phyloP scores from a whole-genome alignment of 2,329 filamentous ascomycete genomes.

The Leptographium galeiforme region DNA sequence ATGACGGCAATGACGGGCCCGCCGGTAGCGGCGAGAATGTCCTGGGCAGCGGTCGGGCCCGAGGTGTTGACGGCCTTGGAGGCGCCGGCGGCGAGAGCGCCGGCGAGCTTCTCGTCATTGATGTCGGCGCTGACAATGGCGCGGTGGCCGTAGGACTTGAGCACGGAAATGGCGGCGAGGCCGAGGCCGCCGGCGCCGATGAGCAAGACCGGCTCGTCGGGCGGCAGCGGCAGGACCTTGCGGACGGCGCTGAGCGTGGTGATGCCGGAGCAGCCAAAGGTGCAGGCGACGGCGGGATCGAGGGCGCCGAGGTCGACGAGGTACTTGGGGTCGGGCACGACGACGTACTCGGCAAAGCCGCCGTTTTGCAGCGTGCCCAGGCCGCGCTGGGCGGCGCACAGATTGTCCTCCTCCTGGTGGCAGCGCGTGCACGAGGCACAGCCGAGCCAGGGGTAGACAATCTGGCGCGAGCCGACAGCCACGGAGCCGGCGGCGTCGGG shows the following conservation, averaged over 20 bases:
- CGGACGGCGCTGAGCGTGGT: conserved; percentile 5
- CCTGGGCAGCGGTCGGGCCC: conserved; percentile 6
- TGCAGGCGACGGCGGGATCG: conserved; percentile 5
- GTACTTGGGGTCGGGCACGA: conserved; percentile 6
- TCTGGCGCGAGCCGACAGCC: conserved; percentile 1
- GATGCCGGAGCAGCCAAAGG: conserved; percentile 7
- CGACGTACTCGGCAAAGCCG: conserved; percentile 6
- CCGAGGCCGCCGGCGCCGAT: conserved; percentile 6
- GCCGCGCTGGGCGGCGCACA: conserved; percentile 4
- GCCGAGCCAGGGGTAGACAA: conserved; percentile 7
- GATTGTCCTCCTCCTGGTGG: conserved; percentile 5
- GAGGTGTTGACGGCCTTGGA: conserved; percentile 10
- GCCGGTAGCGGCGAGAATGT: conserved; percentile 10
- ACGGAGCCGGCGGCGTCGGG: background rate
- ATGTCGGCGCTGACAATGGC: conserved; percentile 4
- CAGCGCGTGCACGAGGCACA: conserved; percentile 5
- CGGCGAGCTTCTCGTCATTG: conserved; percentile 3
- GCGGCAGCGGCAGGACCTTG: conserved; percentile 5
- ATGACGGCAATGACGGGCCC: conserved; percentile 4
- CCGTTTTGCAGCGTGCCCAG: conserved; percentile 5
- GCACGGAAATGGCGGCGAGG: conserved; percentile 3
- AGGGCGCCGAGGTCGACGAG: conserved; percentile 3
- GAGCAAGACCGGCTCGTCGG: conserved; percentile 3
- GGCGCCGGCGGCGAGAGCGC: conserved; percentile 8
- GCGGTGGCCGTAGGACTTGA: conserved; percentile 3